Percentiles rank a stretch among this genome's conserved stretches.
Conservation (phyloP, 2,329 filamentous ascomycete genomes). For the Sclerotinia glacialis region DNA sequence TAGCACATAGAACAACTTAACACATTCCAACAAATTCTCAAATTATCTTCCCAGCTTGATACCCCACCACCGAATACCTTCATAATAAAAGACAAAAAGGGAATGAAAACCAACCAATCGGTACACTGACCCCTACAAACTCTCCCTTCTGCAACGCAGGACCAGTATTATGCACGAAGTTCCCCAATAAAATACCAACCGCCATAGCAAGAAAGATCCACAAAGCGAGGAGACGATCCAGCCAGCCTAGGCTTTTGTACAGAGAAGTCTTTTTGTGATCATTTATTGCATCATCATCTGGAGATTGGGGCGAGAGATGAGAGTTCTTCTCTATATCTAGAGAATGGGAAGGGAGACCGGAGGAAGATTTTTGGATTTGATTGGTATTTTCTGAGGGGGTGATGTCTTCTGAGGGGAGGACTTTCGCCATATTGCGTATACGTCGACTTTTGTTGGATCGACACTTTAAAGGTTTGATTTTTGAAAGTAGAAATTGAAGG, state of each 20-base stretch:
- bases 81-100: background rate
- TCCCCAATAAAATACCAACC: constrained; percentile 61
- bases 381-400: background rate
- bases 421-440: constrained; percentile 3
- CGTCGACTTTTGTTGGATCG: background rate
- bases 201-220: constrained; percentile 68
- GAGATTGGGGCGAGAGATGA: background rate
- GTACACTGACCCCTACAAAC: constrained; percentile 62
- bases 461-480: background rate
- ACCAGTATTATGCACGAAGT: constrained; percentile 56
- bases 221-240: constrained; percentile 51
- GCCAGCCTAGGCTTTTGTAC: constrained; percentile 43
- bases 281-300: background rate
- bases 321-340: constrained; percentile 9
- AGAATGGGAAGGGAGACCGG: background rate
- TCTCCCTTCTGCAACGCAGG: constrained; percentile 56
- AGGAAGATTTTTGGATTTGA: background rate
- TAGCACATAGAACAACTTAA: background rate
- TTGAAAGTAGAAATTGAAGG: background rate
- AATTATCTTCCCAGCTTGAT: background rate
- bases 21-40: background rate
- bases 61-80: background rate
- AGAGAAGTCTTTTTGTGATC: constrained; percentile 10
- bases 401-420: background rate
- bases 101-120: constrained; percentile 50